Evolutionary conservation across 2,329 filamentous ascomycete species (phyloP).

Genomic region (Paracorniculantispora psalliotae): DNA sequence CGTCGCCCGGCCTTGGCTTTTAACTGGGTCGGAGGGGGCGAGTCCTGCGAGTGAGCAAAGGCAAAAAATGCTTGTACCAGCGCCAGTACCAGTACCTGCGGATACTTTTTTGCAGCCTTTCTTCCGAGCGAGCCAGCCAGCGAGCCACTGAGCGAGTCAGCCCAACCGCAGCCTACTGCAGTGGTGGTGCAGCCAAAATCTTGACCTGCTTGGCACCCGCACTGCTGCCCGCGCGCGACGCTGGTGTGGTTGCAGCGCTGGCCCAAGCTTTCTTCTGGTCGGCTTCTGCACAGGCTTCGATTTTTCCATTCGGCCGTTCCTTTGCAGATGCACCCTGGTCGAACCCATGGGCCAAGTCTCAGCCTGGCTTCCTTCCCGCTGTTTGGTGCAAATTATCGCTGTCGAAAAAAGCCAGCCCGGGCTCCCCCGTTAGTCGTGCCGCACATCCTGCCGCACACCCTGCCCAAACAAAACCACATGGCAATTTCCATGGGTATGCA

Average conservation of each 20-base stretch:
- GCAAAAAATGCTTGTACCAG: too few relatives aligned
- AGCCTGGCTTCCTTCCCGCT: neutral
- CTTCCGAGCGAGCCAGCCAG: too few relatives aligned
- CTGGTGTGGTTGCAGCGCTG: neutral
- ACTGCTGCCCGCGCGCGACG: neutral
- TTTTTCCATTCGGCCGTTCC: neutral
- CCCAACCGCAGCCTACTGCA: too few relatives aligned
- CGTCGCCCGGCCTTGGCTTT: neutral
- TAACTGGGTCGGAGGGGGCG: neutral
- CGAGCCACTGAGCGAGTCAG: neutral
- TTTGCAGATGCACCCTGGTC: neutral
- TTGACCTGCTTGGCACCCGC: neutral
- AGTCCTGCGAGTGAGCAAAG: neutral
- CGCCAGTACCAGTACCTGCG: too few relatives aligned
- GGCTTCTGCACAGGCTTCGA: conserved; percentile 9
- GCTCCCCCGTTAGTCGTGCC: neutral
- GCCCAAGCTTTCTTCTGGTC: conserved; percentile 4
- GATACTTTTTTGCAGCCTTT: too few relatives aligned
- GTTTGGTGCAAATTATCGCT: neutral
- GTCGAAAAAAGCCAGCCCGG: too few relatives aligned
- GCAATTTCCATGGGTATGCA: neutral
- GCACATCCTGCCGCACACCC: neutral
- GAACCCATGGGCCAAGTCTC: too few relatives aligned
- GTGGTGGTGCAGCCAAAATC: neutral
- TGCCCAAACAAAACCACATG: conserved; percentile 2